phyloP scores from a whole-genome alignment of 768 basidiomycete genomes.

The Trametopsis cervina region DNA sequence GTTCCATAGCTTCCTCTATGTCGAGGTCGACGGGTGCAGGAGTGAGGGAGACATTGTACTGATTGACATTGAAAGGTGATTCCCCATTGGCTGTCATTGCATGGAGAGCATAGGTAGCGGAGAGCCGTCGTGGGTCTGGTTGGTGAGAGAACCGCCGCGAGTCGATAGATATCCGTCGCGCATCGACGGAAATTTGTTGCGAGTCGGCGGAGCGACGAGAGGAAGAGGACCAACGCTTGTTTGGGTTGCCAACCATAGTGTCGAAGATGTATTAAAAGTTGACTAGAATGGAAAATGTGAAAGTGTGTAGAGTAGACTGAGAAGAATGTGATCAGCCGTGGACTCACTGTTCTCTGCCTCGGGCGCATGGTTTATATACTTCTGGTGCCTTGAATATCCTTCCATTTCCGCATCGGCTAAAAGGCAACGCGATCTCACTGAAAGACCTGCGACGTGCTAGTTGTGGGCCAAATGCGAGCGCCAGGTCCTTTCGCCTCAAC shows the following conservation, averaged over 20 bases:
- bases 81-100: not conserved
- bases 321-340: not conserved
- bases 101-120: not conserved
- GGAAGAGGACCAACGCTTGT: not conserved
- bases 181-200: not conserved
- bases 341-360: not conserved
- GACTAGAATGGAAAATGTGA: not conserved
- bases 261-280: not conserved
- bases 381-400: not conserved
- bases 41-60: not conserved
- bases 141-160: not conserved
- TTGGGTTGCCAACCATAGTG: not conserved
- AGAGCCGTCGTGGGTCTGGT: not conserved
- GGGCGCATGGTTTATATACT: not conserved
- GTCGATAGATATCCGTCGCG: not conserved
- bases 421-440: not conserved
- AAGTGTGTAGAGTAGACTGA: not conserved
- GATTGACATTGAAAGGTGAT: not conserved
- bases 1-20: not conserved
- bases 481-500: not conserved
- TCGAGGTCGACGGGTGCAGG: not conserved
- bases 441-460: not conserved
- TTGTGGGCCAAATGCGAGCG: not conserved
- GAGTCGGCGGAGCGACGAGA: not conserved
- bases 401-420: not conserved